Base-by-base conservation (phyloP, 768 basidiomycete species). In the Candolleomyces eurysporus region DNA sequence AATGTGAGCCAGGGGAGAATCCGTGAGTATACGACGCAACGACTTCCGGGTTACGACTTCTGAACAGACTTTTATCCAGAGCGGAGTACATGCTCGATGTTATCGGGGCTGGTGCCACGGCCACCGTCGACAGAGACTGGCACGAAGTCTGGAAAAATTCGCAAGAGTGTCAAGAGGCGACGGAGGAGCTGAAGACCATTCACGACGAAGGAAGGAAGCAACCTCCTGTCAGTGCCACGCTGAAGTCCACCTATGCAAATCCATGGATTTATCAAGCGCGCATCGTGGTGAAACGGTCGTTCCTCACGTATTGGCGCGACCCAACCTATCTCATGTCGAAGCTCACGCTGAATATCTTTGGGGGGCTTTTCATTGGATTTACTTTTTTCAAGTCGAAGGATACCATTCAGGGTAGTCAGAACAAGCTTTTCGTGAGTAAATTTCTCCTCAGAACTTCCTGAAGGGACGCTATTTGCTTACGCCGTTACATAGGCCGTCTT, bases 21-120 rank as follows among this genome's bases (percentile, higher is more conserved):
- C 92, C 93, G 88, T 89, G 66, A 63, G 80, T 65, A 46, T 16
- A 9, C 13, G 11, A 32, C 4, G 45, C n/a, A 13, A 22, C 31
- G 7, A 8, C 6, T 11, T 56, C n/a, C 10, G 10, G 31, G n/a
- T 3, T 10, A n/a, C 21, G 14, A 6, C 4, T 39, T 43, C 30
- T 26, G 43, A 30, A 64, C 30, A 58, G 68, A 63, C 66, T 66
- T 48, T 52, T 50, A 75, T 55, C 17, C 49, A 85, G 85, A 5
- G 84, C 85, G 14, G 85, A 86, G 61, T 86, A 79, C 60, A 85
- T 87, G 76, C 78, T 91, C 22, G 85, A 88, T 54, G 86, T 85
- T 11, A 89, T 91, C 57, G 90, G 90, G 7, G 89, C 90, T n/a
- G 89, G 90, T 7, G 84, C 85, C 3, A 84, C 86, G 2, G 83